A percentile compares a stretch with the other conserved stretches of the same genome.
phyloP scores from a whole-genome alignment of 805 yeast species.

The Barnettozyma populi region DNA sequence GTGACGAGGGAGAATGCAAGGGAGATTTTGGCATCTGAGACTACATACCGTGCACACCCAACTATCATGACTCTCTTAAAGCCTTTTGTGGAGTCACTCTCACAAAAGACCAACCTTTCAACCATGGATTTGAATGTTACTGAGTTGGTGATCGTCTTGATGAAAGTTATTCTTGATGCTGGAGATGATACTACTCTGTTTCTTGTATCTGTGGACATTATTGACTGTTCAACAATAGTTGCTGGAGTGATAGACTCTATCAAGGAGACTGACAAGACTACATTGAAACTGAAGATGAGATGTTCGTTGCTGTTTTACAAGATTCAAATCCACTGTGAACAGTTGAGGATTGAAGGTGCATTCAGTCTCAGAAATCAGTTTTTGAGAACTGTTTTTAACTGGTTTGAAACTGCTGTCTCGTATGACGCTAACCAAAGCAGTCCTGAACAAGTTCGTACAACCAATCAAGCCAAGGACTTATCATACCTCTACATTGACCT shows the following conservation, averaged over 20 bases:
- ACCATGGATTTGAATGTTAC: conserved; percentile 32
- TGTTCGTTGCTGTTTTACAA: conserved; percentile 35
- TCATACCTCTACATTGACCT: conserved; percentile 50
- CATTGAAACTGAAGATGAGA: conserved; percentile 36
- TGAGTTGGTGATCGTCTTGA: conserved; percentile 45
- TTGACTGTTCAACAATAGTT: conserved; percentile 21
- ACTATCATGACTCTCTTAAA: conserved; percentile 42
- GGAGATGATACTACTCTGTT: conserved; percentile 28
- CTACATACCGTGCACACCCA: conserved; percentile 53
- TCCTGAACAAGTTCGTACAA: conserved; percentile 11
- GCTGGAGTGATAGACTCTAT: conserved; percentile 17
- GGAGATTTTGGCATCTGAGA: conserved; percentile 62
- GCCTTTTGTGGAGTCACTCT: conserved; percentile 30
- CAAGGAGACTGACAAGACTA: conserved; percentile 4
- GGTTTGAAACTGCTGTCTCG: conserved; percentile 51
- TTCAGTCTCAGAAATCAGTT: conserved; percentile 41
- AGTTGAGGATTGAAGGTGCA: conserved; percentile 39
- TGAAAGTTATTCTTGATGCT: conserved; percentile 36
- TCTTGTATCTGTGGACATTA: conserved; percentile 29
- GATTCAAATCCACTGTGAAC: conserved; percentile 30
- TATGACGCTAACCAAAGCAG: conserved; percentile 34
- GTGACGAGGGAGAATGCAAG: conserved; percentile 64
- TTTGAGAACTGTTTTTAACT: conserved; percentile 41
- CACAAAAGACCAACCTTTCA: conserved; percentile 19
- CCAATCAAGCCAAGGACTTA: conserved; percentile 29